Conservation (phyloP, 768 basidiomycete species). For the Leccinum variicolor region DNA sequence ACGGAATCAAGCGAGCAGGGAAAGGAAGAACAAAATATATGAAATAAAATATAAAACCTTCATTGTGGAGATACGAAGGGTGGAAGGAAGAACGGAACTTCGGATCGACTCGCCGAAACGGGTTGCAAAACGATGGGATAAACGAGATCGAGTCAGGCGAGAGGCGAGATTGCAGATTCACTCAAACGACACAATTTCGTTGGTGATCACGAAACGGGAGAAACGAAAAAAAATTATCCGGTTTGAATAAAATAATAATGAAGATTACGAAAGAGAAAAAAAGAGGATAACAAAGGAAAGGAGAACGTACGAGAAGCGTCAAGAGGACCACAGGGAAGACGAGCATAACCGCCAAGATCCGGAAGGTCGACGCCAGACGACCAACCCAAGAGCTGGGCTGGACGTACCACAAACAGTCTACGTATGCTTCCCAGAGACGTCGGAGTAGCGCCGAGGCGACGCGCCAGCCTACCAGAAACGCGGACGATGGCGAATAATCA, state of each 20-base stretch:
- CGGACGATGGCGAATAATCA: constrained; percentile 13
- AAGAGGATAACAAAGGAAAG: constrained; percentile 4
- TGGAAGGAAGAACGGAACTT: constrained; percentile 2
- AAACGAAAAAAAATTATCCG: constrained; percentile 2
- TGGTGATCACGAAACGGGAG: background rate
- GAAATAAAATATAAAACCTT: background rate
- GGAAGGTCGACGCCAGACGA: constrained; percentile 57
- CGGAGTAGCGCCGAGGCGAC: constrained; percentile 29
- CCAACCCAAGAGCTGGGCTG: constrained; percentile 64
- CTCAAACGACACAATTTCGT: constrained; percentile 2
- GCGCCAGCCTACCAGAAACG: constrained; percentile 16
- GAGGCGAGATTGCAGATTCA: background rate
- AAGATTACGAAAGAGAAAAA: constrained; percentile 8
- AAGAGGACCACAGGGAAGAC: constrained; percentile 52
- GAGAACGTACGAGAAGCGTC: constrained; percentile 57
- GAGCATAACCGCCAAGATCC: constrained; percentile 56
- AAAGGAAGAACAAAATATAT: background rate
- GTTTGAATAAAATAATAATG: background rate
- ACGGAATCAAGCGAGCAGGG: constrained; percentile 5
- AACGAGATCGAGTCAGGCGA: background rate
- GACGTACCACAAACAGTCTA: constrained; percentile 63
- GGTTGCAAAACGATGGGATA: background rate
- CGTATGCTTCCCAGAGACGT: constrained; percentile 57
- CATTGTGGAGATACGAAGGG: constrained; percentile 16
- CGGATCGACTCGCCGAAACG: constrained; percentile 15